Evolutionary conservation across 23 red algal species (phyloP), one percentile per base, ranked within the genome.

Genomic region (Agarophyton chilense): DNA sequence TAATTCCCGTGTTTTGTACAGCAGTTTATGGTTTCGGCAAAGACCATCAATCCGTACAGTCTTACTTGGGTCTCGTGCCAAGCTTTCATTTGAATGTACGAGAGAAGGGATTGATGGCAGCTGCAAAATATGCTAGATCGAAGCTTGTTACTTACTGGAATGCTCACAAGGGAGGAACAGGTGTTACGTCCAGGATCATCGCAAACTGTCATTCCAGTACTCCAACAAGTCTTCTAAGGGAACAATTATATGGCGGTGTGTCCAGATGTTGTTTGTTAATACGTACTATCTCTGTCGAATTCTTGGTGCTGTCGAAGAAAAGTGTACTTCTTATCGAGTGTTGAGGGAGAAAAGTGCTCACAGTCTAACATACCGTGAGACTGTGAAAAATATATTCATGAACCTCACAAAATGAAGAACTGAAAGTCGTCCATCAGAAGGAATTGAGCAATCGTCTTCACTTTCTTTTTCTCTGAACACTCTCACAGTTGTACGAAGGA

Each of bases 11-110:
- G 14, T 83, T 29, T 0, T 8, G 18, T 16, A 13, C 38, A 42
- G 7, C 22, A 0, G 51, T 83, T 19, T 83, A 63, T 61, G 79
- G 55, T 39, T 83, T 83, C 58, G 4, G 79, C 61, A 83, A 83
- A 64, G 55, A 83, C 39, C 0, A 62, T 42, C 0, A 64, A 4
- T 83, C 55, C 22, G 79, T 83, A 0, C 14, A 32, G 29, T 83
- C 79, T 53, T 60, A 63, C 22, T 17, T 83, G 0, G 16, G n/a
- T 13, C n/a, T 83, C 16, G n/a, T 44, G 39, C 34, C 14, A 0
- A 39, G 7, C 40, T 64, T 40, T 83, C 53, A 65, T 62, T 0
- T 12, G 21, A 65, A 21, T 19, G 79, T 64, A 21, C 53, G 17
- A n/a, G 22, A 32, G 7, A 62, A 1, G 22, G 79, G 79, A 25